A percentile compares a stretch with the other conserved stretches of the same genome.
Conservation (phyloP, 768 basidiomycete species). For the Tulasnella sp. region DNA sequence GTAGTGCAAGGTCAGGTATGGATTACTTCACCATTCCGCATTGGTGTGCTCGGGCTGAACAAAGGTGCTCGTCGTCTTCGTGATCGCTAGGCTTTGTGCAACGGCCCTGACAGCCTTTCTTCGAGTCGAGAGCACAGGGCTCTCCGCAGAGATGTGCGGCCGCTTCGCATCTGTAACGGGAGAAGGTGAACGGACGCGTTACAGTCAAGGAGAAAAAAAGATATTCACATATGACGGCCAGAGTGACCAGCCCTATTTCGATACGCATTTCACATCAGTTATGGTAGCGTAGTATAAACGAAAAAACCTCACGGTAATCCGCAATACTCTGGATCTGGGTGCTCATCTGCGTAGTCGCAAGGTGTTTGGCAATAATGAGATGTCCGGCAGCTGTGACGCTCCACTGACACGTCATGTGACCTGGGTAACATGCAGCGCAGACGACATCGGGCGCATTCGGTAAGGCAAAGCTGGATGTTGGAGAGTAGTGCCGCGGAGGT, state of each 20-base stretch:
- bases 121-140: slow-evolving; percentile 36
- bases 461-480: slow-evolving; percentile 38
- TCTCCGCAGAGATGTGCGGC: slow-evolving; percentile 44
- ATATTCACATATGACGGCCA: slow-evolving; percentile 41
- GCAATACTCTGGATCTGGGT: slow-evolving; percentile 15
- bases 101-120: slow-evolving; percentile 38
- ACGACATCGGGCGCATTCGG: slow-evolving; percentile 38
- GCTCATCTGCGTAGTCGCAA: slow-evolving; percentile 36
- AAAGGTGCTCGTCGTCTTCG: slow-evolving; percentile 38
- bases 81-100: slow-evolving; percentile 45
- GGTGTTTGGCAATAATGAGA: slow-evolving; percentile 34
- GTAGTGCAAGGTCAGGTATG: neutral
- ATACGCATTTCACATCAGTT: neutral
- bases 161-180: slow-evolving; percentile 35
- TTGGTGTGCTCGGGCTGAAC: slow-evolving; percentile 40
- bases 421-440: slow-evolving; percentile 37
- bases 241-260: slow-evolving; percentile 41
- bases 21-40: slow-evolving; percentile 36
- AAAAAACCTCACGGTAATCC: neutral
- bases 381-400: slow-evolving; percentile 39
- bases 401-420: slow-evolving; percentile 29
- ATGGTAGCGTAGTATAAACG: neutral
- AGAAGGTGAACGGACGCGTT: neutral
- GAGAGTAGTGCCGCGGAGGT: slow-evolving; percentile 35
- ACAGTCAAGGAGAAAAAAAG: neutral